Evolutionary conservation across 495 filamentous ascomycete species (phyloP).

Genomic region (Penicillium turbatum): DNA sequence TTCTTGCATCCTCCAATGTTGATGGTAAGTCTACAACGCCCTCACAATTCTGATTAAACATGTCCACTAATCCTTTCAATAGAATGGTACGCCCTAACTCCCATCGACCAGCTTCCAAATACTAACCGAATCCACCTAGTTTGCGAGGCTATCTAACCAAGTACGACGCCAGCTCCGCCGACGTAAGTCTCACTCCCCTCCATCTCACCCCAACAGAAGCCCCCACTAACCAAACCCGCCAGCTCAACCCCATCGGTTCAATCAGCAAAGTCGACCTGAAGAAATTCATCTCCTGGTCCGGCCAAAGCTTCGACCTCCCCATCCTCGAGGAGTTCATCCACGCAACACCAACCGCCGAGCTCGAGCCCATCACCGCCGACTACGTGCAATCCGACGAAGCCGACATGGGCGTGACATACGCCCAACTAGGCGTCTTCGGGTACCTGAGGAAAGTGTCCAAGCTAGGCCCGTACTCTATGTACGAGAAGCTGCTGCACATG

Average conservation of each 20-base stretch:
- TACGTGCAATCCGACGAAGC: slow-evolving; percentile 59
- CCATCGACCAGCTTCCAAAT: neutral
- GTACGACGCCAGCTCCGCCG: slow-evolving; percentile 59
- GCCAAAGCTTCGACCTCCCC: slow-evolving; percentile 59
- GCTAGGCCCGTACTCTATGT: slow-evolving; percentile 70
- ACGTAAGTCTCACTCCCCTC: slow-evolving; percentile 33
- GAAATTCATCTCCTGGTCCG: slow-evolving; percentile 67
- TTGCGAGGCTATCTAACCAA: slow-evolving; percentile 71
- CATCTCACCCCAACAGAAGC: neutral
- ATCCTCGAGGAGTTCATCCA: slow-evolving; percentile 69
- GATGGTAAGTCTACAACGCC: slow-evolving; percentile 31
- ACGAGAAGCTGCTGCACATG: slow-evolving; percentile 60
- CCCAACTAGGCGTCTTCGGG: slow-evolving; percentile 55
- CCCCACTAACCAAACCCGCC: slow-evolving; percentile 13
- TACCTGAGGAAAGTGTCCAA: slow-evolving; percentile 66
- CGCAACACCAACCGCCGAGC: slow-evolving; percentile 77
- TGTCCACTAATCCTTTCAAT: slow-evolving; percentile 12
- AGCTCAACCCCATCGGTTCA: slow-evolving; percentile 65
- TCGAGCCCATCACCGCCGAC: slow-evolving; percentile 68
- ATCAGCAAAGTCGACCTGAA: slow-evolving; percentile 74
- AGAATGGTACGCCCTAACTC: slow-evolving; percentile 30
- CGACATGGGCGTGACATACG: slow-evolving; percentile 66
- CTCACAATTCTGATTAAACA: neutral
- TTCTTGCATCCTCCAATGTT: slow-evolving; percentile 60
- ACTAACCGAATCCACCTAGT: slow-evolving; percentile 15